Percentiles rank a stretch among this genome's conserved stretches.
phyloP scores from a whole-genome alignment of 2,329 filamentous ascomycete genomes.

The Alternaria ventricosa region DNA sequence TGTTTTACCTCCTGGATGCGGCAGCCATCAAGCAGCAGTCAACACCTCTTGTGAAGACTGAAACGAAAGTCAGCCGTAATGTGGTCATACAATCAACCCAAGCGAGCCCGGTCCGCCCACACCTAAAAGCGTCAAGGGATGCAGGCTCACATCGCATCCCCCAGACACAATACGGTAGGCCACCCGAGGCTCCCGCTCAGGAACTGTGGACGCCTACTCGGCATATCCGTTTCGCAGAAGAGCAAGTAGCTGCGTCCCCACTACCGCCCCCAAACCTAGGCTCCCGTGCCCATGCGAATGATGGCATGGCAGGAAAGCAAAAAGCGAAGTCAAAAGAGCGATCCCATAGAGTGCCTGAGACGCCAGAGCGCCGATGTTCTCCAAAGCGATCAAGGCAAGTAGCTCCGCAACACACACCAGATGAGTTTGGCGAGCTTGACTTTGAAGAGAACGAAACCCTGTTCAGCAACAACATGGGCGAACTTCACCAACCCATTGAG shows the following conservation, averaged over 20 bases:
- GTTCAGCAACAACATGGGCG: constrained; percentile 21
- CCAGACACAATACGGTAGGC: constrained; percentile 45
- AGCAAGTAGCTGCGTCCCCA: constrained; percentile 20
- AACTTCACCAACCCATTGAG: constrained; percentile 12
- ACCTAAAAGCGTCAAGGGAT: constrained; percentile 8
- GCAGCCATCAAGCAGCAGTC: constrained; percentile 35
- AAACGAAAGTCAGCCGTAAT: constrained; percentile 13
- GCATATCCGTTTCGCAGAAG: constrained; percentile 35
- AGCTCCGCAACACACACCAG: constrained; percentile 10
- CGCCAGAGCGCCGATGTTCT: constrained; percentile 27
- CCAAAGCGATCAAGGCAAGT: constrained; percentile 11
- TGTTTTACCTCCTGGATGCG: constrained; percentile 33
- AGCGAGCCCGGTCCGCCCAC: constrained; percentile 26
- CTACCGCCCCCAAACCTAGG: constrained; percentile 16
- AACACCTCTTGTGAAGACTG: constrained; percentile 11
- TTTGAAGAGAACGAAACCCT: constrained; percentile 32
- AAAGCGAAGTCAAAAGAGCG: constrained; percentile 15
- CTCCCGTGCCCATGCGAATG: background rate
- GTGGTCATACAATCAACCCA: constrained; percentile 44
- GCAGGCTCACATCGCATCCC: constrained; percentile 27
- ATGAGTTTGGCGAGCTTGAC: constrained; percentile 34
- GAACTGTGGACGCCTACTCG: constrained; percentile 37
- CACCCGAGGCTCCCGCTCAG: constrained; percentile 37
- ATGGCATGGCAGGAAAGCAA: background rate
- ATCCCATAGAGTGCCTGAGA: constrained; percentile 30